Evolutionary conservation across 1,284 basidiomycete species (phyloP), one percentile per base, ranked within the genome.

Genomic region (Sporisorium exsertum): DNA sequence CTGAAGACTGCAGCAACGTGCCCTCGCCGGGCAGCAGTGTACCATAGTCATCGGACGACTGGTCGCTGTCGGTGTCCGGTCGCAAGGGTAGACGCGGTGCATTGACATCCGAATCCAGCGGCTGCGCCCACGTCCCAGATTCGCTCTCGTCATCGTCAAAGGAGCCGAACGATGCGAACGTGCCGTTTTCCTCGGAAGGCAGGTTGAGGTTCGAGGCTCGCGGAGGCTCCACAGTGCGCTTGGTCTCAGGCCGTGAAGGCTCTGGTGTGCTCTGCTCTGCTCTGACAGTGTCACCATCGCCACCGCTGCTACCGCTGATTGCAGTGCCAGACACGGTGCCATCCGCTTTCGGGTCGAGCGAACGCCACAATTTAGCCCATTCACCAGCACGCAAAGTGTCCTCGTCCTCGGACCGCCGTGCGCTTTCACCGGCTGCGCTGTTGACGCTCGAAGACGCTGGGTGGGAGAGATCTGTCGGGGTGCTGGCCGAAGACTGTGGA

Each of bases 81-180:
- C 67, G 62, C 54, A 73, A 53, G 8, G 68, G 72, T 20, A 74
- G 71, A 43, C 64, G 78, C 32, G 60, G 64, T 40, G 62, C 71
- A 37, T 59, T 60, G 43, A 33, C 58, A 43, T 72, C 71, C 16
- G 78, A 50, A 37, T 82, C 76, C 29, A 82, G 64, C n/a, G 81
- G 81, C 54, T 80, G 80, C n/a, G 81, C 79, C 81, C 81, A 82
- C 8, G 81, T 82, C 7, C 81, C 81, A 2, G 76, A 78, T 50
- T 77, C 79, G 63, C 61, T 65, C 58, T 80, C 80, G 32, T 79
- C 73, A 37, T 82, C 81, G 37, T 75, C 81, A 55, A 80, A 81
- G n/a, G 61, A 67, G 9, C 67, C 77, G 45, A 81, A 81, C 16
- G 78, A 79, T 8, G 72, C 70, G 42, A 77, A 67, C 1, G 79